Evolutionary conservation across 768 basidiomycete species (phyloP), one percentile per base, ranked within the genome.

Genomic region (Lactarius psammicola): DNA sequence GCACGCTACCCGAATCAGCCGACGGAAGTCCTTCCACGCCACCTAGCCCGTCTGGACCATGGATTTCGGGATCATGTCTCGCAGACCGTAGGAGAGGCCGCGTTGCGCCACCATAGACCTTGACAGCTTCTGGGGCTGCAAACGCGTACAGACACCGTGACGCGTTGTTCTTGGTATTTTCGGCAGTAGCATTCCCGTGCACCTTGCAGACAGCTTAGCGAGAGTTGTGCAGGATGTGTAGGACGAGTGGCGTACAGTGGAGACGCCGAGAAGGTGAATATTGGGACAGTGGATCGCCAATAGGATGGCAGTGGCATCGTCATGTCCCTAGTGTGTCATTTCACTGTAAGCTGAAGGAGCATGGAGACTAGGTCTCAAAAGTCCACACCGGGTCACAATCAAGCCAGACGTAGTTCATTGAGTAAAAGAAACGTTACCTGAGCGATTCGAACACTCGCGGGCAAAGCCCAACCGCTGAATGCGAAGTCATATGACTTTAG

Each of bases 271-370:
- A 23, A 96, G 83, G 42, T 82, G 75, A 63, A 94, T 82, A 65
- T 87, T 81, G 1, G 83, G 80, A 15, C 81, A 81, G 69, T 92
- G 85, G 5, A 89, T 72, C 4, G 91, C 92, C 10, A 95, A 77
- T 72, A 95, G 78, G 59, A 95, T 87, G 3, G 92, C 92, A 13
- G 86, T 87, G 5, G 90, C 94, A 77, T 95, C 94, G 71, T 96
- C 94, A 71, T 95, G 94, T 17, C 94, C 93, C 90, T 92, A 59
- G 55, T 11, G 23, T 31, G n/a, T n/a, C 59, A 36, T 26, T 20
- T 15, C n/a, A 64, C 15, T 68, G 10, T 44, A 33, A 34, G 49
- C 20, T 8, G 28, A 56, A 60, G 26, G 62, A 58, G 17, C 20
- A 9, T 5, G 53, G 8, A 23, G 49, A 20, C 13, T 2, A n/a